Conservation (phyloP, 2,329 filamentous ascomycete genomes). For the Cladosporium sp. region DNA sequence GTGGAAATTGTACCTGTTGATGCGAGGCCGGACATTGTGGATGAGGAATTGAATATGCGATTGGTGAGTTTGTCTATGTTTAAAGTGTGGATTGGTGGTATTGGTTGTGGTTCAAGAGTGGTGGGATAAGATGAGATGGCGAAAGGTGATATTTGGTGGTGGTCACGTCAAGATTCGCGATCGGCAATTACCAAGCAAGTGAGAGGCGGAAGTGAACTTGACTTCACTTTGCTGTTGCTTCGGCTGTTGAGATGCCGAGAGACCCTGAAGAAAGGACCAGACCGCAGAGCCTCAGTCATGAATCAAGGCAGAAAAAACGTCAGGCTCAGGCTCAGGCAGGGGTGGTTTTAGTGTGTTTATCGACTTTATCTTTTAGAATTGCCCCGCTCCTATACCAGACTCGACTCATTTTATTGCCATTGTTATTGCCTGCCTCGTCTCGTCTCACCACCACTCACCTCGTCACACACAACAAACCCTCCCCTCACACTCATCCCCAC, state of each 20-base stretch:
- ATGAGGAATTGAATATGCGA: background rate
- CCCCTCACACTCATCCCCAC: slow-evolving; percentile 35
- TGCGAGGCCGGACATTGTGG: slow-evolving; percentile 8
- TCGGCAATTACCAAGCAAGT: slow-evolving; percentile 3
- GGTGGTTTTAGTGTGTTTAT: too few species aligned
- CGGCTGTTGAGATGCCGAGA: slow-evolving; percentile 4
- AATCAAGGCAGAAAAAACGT: background rate
- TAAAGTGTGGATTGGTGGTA: background rate
- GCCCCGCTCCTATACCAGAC: too few species aligned
- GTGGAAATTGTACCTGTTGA: background rate
- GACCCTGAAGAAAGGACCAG: slow-evolving; percentile 8
- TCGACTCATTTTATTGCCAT: too few species aligned
- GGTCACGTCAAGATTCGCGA: slow-evolving; percentile 11
- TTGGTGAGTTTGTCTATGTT: background rate
- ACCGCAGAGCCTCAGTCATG: slow-evolving; percentile 1
- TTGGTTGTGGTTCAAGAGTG: background rate
- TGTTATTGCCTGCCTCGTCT: too few species aligned
- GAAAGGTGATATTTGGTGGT: too few species aligned
- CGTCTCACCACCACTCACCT: too few species aligned
- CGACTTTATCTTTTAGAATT: too few species aligned
- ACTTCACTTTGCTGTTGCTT: background rate
- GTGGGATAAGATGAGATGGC: background rate
- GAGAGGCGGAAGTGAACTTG: too few species aligned
- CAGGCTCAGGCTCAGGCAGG: too few species aligned
- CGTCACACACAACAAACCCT: too few species aligned